These are phyloP conservation scores for Castanea mollissima DNA, from an alignment of 306 rosid species.

Conservation along the genomic window DNA sequence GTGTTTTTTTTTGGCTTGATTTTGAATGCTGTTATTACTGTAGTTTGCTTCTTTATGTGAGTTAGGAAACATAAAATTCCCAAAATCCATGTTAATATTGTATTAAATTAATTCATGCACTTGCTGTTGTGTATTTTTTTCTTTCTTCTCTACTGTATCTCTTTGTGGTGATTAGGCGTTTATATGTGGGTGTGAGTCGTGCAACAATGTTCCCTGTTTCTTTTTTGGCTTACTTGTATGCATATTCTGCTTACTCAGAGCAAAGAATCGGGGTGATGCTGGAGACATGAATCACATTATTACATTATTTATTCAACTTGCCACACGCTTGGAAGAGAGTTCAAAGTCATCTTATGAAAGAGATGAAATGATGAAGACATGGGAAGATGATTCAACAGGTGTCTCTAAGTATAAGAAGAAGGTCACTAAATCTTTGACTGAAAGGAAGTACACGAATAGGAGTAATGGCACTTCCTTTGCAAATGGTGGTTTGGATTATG, in stretches of 20 bases:
- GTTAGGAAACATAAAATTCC: background rate
- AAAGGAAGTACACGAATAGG: constrained; percentile 64
- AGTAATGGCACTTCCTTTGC: constrained; percentile 55
- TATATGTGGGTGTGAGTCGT: constrained; percentile 12
- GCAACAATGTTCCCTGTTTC: background rate
- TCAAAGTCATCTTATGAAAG: constrained; percentile 59
- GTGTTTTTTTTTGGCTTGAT: background rate
- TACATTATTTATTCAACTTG: constrained; percentile 76
- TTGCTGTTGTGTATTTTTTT: background rate
- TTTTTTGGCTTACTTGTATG: background rate
- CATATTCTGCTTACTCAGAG: constrained; percentile 43
- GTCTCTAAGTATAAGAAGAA: constrained; percentile 71
- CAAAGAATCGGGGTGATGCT: constrained; percentile 75
- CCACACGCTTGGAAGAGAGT: constrained; percentile 60
- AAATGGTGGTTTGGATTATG: constrained; percentile 56
- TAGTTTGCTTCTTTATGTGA: background rate
- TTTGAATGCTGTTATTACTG: background rate
- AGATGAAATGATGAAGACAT: constrained; percentile 54
- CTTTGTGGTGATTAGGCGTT: background rate
- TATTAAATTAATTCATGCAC: background rate
- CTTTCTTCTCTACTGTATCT: background rate
- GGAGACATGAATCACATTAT: constrained; percentile 67
- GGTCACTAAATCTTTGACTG: constrained; percentile 51
- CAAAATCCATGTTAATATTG: background rate
- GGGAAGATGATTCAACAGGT: constrained; percentile 53